These are phyloP conservation scores for Orbilia ellipsospora DNA, from an alignment of 2,329 filamentous ascomycete genomes.

Conservation along the genomic window DNA sequence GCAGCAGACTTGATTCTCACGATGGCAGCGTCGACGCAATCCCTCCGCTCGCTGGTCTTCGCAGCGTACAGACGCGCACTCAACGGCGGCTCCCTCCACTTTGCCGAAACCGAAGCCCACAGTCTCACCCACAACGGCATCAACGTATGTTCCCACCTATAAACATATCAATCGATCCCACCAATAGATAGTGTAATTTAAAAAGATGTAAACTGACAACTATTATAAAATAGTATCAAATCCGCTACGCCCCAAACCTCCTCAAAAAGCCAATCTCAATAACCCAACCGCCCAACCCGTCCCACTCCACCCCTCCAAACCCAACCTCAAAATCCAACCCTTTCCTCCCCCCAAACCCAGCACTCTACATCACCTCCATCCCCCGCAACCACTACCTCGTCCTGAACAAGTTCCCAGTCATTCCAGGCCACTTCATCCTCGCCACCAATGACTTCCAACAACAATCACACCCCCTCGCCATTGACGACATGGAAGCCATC, in stretches of 20 bases:
- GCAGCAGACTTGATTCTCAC: neutral
- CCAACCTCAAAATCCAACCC: slow-evolving; percentile 32
- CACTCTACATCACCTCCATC: slow-evolving; percentile 58
- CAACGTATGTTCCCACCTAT: slow-evolving; percentile 30
- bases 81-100: slow-evolving; percentile 21
- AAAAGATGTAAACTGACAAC: neutral
- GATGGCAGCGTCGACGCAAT: slow-evolving; percentile 35
- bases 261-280: slow-evolving; percentile 39
- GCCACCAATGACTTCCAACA: slow-evolving; percentile 72
- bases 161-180: too few species aligned
- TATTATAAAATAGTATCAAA: slow-evolving; percentile 41
- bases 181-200: too few species aligned
- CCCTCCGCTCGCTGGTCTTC: slow-evolving; percentile 45
- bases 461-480: slow-evolving; percentile 68
- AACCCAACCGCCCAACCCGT: neutral
- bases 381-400: slow-evolving; percentile 72
- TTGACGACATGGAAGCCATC: slow-evolving; percentile 14
- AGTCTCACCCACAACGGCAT: slow-evolving; percentile 45
- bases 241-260: slow-evolving; percentile 51
- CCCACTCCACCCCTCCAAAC: slow-evolving; percentile 12
- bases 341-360: slow-evolving; percentile 36
- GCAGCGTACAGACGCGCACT: slow-evolving; percentile 31
- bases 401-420: slow-evolving; percentile 79
- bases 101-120: slow-evolving; percentile 47
- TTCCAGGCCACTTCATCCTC: slow-evolving; percentile 77